These are phyloP conservation scores for Xylaria palmicola DNA, from an alignment of 495 filamentous ascomycete genomes.

Conservation along the genomic window DNA sequence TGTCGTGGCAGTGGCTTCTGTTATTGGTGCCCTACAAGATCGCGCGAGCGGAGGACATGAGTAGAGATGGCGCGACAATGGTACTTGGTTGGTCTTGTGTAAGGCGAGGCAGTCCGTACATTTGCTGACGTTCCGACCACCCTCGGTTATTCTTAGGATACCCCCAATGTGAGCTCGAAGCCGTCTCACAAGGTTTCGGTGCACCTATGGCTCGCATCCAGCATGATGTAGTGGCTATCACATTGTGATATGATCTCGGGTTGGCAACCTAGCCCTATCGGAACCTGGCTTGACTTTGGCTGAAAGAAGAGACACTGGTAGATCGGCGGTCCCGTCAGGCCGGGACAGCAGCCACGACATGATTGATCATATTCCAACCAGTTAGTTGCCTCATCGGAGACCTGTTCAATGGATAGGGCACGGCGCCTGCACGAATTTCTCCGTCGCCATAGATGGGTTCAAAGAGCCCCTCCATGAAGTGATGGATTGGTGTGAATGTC, in stretches of 20 bases:
- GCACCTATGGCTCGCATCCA: neutral
- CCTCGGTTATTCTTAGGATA: conserved; percentile 14
- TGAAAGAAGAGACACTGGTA: conserved; percentile 14
- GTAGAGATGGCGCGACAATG: no score
- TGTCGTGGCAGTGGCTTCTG: neutral
- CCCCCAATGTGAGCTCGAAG: neutral
- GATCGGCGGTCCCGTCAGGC: conserved; percentile 18
- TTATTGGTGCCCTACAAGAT: conserved; percentile 7
- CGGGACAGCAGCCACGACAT: conserved; percentile 14
- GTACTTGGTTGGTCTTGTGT: neutral
- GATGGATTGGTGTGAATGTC: neutral
- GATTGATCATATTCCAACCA: conserved; percentile 3
- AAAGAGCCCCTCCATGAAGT: neutral
- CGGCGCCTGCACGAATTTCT: neutral
- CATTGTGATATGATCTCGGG: neutral
- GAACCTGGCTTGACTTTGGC: neutral
- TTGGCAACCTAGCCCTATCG: conserved; percentile 4
- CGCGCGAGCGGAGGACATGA: conserved; percentile 4
- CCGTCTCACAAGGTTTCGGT: neutral
- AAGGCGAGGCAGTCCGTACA: conserved; percentile 5
- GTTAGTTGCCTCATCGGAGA: neutral
- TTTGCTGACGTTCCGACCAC: conserved; percentile 7
- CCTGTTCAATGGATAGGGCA: conserved; percentile 3
- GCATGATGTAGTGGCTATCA: neutral
- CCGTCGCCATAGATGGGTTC: neutral